Evolutionary conservation across 768 basidiomycete genomes (phyloP), one percentile per base, ranked within the genome.

Genomic region (Coprinopsis marcescibilis): DNA sequence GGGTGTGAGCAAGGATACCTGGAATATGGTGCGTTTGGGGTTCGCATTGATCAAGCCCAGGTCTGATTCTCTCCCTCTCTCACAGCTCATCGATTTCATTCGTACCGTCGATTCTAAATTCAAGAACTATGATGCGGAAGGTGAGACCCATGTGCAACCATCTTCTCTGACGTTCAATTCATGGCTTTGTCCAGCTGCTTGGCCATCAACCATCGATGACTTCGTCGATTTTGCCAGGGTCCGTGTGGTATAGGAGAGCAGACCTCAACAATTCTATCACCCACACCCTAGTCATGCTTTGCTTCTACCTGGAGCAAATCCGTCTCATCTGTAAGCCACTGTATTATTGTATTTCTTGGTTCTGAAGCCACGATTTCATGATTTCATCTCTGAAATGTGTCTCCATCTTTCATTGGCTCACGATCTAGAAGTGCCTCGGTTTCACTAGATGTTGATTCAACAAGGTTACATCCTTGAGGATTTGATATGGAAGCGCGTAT

Each of bases 191-290:
- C 15, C 57, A 89, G 89, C 77, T 38, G 85, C 90, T 1, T 92
- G 89, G 89, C 89, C 89, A 3, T 89, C 88, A 29, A 76, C 83
- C 19, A 85, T 92, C 52, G 89, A 93, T 55, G 86, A 88, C 43
- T 91, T 89, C 55, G 87, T 89, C 13, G 79, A 75, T 45, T 83
- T 72, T 23, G 17, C 38, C 17, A 20, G 21, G 21, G 11, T 23
- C 7, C 38, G 38, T 20, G 11, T 40, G 11, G 8, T 11, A 20
- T 40, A 19, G 7, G 11, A 24, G 38, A 12, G 38, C 8, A 8
- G n/a, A n/a, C n/a, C n/a, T n/a, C n/a, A n/a, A n/a, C n/a, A 5
- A 20, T 24, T 5, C 20, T 20, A 7, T 17, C 35, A 10, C 35
- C 17, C 35, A 17, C 7, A 17, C 35, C 6, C 12, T 8, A 36